Conservation (phyloP, 83 land plant species). For the Isoetes engelmannii region DNA sequence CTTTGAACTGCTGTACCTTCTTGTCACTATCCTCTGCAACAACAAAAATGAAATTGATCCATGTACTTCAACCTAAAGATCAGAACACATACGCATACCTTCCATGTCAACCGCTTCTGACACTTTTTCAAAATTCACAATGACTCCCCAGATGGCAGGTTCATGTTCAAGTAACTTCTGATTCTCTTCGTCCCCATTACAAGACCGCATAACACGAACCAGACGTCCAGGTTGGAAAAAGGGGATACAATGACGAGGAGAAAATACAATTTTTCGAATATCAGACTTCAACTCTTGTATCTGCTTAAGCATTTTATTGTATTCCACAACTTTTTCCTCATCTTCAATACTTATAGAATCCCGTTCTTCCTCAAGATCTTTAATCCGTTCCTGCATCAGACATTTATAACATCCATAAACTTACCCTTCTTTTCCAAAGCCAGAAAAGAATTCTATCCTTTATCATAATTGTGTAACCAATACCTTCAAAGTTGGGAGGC, state of each 20-base stretch:
- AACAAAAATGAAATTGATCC: background rate
- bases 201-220: constrained; percentile 38
- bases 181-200: constrained; percentile 29
- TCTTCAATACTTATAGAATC: constrained; percentile 77
- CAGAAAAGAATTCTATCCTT: background rate
- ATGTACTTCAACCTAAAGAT: too few species aligned
- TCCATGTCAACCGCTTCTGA: constrained; percentile 34
- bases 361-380: constrained; percentile 68
- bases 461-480: background rate
- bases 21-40: constrained; percentile 34
- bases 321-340: constrained; percentile 74
- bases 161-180: constrained; percentile 39
- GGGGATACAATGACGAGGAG: constrained; percentile 83
- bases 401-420: background rate
- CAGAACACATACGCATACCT: constrained; percentile 5
- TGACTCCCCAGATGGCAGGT: constrained; percentile 78
- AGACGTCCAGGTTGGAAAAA: constrained; percentile 87
- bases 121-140: constrained; percentile 74
- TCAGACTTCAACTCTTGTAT: constrained; percentile 55
- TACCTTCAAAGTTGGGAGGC: constrained; percentile 89
- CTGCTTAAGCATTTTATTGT: too few species aligned
- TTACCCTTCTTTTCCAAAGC: background rate
- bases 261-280: constrained; percentile 59
- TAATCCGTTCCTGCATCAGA: constrained; percentile 83
- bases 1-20: constrained; percentile 52